Base-by-base conservation (phyloP, 768 basidiomycete genomes). In the Gymnopilus dilepis region DNA sequence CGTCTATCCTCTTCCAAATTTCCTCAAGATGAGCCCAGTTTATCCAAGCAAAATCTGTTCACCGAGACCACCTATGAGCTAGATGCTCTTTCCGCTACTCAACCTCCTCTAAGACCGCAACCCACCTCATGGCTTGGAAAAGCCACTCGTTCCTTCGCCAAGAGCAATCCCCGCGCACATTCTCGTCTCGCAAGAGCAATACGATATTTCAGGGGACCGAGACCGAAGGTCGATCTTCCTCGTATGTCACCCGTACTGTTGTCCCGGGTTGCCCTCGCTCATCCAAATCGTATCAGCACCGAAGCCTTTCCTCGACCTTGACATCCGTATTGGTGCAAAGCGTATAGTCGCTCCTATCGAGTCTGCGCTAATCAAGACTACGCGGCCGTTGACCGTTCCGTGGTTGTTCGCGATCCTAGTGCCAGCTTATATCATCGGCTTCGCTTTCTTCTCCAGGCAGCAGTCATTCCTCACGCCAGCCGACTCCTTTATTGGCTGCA, bases 401-500 rank as follows among this genome's bases (percentile, higher is more conserved):
- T 86, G 82, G 80, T 67, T 91, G 11, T 78, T 92, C 61, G 64
- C 81, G 37, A 37, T 88, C 56, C 77, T 92, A 15, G 82, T 70
- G 26, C 78, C 77, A 24, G 86, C 77, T 2, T 94, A 91, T 72
- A 87, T 94, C 63, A 79, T 92, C 53, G 84, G 81, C 30, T 79
- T 95, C 24, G 82, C 90, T 0, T 92, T 94, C 75, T 83, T 94
- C 63, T 75, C 86, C 11, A 83, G 90, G 17, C 82, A 87, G 8
- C 89, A 92, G 63, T 92, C 85, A 57, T 95, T 88, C 73, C 75
- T 86, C 37, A 89, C 86, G 2, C 88, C 89, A 2, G 70, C 86
- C 13, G 82, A 82, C 40, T 82, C 87, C 1, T 89, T 86, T 67
- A 79, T 89, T 54, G 82, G 78, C 37, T 92, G 91, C 69, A 90